These are phyloP conservation scores for Torrubiella hemipterigena DNA, from an alignment of 2,329 filamentous ascomycete genomes.

Conservation along the genomic window DNA sequence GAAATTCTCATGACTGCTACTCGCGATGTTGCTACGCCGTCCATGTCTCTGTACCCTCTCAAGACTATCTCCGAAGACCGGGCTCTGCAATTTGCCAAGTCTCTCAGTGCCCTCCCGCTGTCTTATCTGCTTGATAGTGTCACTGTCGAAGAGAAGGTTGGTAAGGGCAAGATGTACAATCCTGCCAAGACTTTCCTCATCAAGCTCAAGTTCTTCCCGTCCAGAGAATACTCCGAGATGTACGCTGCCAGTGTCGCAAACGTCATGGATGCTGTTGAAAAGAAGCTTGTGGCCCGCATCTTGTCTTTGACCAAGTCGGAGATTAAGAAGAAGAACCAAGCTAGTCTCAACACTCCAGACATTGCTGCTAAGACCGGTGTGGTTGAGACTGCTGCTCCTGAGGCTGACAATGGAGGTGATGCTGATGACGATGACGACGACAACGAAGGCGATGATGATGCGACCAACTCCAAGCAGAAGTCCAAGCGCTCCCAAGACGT, in stretches of 20 bases:
- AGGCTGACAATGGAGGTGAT: conserved; percentile 19
- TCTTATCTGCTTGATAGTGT: conserved; percentile 75
- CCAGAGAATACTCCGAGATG: conserved; percentile 68
- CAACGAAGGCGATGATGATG: conserved; percentile 69
- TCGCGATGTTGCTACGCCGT: conserved; percentile 75
- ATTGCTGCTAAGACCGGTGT: conserved; percentile 46
- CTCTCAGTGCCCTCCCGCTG: conserved; percentile 75
- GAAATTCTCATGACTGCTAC: conserved; percentile 99
- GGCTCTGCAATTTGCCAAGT: conserved; percentile 75
- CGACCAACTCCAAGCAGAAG: conserved; percentile 59
- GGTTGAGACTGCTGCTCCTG: conserved; percentile 35
- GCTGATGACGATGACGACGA: conserved; percentile 54
- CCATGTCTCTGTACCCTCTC: conserved; percentile 74
- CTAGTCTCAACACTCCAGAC: conserved; percentile 62
- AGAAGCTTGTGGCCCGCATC: conserved; percentile 62
- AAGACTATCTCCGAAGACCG: conserved; percentile 57
- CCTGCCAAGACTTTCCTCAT: conserved; percentile 81
- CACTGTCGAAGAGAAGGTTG: conserved; percentile 67
- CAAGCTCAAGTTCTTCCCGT: conserved; percentile 70
- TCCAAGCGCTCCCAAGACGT: conserved; percentile 71
- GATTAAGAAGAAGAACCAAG: conserved; percentile 61
- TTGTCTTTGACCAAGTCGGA: conserved; percentile 62
- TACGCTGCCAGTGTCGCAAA: conserved; percentile 75
- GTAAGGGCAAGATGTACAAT: conserved; percentile 52
- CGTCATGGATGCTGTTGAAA: conserved; percentile 69